phyloP scores from a whole-genome alignment of 2,329 filamentous ascomycete genomes.

The Coniochaeta sp. region DNA sequence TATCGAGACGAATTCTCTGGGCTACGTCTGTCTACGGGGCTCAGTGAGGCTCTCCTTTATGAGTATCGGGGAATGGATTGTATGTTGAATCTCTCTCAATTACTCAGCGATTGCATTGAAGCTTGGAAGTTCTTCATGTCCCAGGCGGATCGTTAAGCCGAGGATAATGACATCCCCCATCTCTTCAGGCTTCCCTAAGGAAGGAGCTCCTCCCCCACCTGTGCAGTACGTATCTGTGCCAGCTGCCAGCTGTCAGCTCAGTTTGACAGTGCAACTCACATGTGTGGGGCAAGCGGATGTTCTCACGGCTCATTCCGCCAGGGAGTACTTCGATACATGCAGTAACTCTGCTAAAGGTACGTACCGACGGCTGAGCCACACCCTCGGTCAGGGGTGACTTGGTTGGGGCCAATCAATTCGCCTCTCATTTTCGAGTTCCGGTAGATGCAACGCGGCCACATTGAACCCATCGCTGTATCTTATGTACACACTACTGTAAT shows the following conservation, averaged over 20 bases:
- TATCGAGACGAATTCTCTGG: neutral
- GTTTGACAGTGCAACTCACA: neutral
- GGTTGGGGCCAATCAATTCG: neutral
- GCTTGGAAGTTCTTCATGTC: neutral
- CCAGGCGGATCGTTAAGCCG: neutral
- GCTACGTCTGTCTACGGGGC: neutral
- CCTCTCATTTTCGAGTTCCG: neutral
- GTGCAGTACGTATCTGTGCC: too few relatives aligned
- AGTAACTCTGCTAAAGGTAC: too few relatives aligned
- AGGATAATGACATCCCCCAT: slow-evolving; percentile 1
- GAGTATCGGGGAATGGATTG: neutral
- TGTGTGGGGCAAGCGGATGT: neutral
- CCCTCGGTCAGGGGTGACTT: neutral
- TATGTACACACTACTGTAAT: too few relatives aligned
- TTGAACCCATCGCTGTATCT: neutral
- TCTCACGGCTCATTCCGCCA: neutral
- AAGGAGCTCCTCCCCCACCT: too few relatives aligned
- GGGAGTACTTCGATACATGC: too few relatives aligned
- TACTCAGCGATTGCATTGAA: neutral
- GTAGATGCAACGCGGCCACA: slow-evolving; percentile 2
- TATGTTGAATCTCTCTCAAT: neutral
- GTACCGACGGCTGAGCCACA: neutral
- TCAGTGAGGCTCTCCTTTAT: neutral
- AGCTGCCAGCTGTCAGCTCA: neutral
- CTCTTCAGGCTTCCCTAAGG: neutral